Evolutionary conservation across 2,329 filamentous ascomycete species (phyloP).

Genomic region (Leptographium flavum): DNA sequence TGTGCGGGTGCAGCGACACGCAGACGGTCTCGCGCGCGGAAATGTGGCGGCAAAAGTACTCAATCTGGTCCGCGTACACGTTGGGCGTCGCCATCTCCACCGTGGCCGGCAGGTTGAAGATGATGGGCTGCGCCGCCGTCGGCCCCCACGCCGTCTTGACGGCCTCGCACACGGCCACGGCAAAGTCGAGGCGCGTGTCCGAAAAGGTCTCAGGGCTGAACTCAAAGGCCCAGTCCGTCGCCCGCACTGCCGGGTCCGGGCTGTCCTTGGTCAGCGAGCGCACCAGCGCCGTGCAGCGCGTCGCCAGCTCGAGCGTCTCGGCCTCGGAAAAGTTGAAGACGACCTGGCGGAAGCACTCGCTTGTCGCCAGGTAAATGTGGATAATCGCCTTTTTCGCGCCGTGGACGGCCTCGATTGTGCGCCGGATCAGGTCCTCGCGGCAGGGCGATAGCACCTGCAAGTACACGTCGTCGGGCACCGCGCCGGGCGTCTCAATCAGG

Average conservation of each 20-base stretch:
- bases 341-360: constrained; percentile 84
- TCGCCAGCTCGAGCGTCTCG: constrained; percentile 67
- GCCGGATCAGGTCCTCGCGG: constrained; percentile 75
- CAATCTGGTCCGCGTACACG: constrained; percentile 89
- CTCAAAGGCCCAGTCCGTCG: constrained; percentile 62
- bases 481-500: constrained; percentile 71
- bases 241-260: constrained; percentile 35
- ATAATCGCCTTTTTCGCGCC: constrained; percentile 89
- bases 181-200: constrained; percentile 74
- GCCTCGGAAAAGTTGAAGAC: constrained; percentile 81
- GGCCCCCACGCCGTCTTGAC: constrained; percentile 92
- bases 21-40: constrained; percentile 73
- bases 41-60: constrained; percentile 85
- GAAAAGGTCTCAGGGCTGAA: constrained; percentile 86
- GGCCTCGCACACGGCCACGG: constrained; percentile 71
- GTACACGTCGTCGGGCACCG: constrained; percentile 77
- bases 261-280: constrained; percentile 80
- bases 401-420: constrained; percentile 76
- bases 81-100: constrained; percentile 94
- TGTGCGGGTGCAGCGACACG: constrained; percentile 86
- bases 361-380: constrained; percentile 92
- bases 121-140: constrained; percentile 63
- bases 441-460: constrained; percentile 88
- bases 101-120: constrained; percentile 93
- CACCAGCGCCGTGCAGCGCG: constrained; percentile 74